These are phyloP conservation scores for Termitomyces sp. DNA, from an alignment of 768 basidiomycete genomes.

Conservation along the genomic window DNA sequence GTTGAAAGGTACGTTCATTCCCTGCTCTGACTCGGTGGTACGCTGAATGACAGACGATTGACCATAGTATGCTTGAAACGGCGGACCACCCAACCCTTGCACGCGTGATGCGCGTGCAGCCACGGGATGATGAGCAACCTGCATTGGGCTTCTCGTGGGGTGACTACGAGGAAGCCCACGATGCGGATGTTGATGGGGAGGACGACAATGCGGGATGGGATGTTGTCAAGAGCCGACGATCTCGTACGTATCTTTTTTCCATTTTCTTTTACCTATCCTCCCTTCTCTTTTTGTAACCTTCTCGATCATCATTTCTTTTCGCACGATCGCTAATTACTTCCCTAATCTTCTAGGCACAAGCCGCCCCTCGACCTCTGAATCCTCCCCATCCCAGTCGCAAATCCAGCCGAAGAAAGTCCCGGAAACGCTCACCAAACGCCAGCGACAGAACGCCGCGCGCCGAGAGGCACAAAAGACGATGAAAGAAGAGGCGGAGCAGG, in stretches of 20 bases:
- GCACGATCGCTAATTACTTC: background rate
- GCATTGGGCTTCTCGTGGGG: slow-evolving; percentile 69
- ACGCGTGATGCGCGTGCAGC: slow-evolving; percentile 69
- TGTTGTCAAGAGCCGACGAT: slow-evolving; percentile 58
- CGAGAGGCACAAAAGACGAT: slow-evolving; percentile 48
- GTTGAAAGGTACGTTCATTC: slow-evolving; percentile 55
- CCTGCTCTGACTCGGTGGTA: background rate
- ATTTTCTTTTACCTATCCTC: background rate
- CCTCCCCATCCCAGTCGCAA: slow-evolving; percentile 2
- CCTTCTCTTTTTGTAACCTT: background rate
- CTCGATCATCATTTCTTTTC: background rate
- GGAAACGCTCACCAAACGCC: slow-evolving; percentile 58
- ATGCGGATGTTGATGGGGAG: slow-evolving; percentile 42
- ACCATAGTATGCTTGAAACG: slow-evolving; percentile 57
- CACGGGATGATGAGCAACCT: slow-evolving; percentile 53
- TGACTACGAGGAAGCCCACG: slow-evolving; percentile 70
- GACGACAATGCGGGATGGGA: slow-evolving; percentile 80
- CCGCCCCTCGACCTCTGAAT: slow-evolving; percentile 5
- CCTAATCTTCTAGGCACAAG: slow-evolving; percentile 10
- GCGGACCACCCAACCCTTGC: slow-evolving; percentile 52
- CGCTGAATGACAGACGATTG: background rate
- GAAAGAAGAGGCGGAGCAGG: slow-evolving; percentile 51
- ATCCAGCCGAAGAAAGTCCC: slow-evolving; percentile 26
- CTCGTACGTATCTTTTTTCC: background rate
- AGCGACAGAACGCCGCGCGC: slow-evolving; percentile 65